A percentile compares a stretch with the other conserved stretches of the same genome.
phyloP scores from a whole-genome alignment of 2,329 filamentous ascomycete genomes.

The Beauveria brongniartii region DNA sequence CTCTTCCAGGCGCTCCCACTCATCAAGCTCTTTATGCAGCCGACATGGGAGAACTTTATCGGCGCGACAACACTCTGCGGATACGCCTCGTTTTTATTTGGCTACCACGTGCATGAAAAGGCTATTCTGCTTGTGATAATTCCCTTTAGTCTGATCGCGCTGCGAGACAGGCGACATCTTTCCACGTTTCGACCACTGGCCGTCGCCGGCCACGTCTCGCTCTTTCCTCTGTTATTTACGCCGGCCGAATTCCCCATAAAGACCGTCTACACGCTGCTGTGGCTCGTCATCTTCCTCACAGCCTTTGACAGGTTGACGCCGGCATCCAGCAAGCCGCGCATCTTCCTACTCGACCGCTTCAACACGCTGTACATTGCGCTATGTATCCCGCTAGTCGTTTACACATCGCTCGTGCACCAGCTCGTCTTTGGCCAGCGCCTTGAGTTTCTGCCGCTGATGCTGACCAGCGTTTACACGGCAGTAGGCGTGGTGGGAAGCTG shows the following conservation, averaged over 20 bases:
- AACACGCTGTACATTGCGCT: conserved; percentile 82
- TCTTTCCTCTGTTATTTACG: conserved; percentile 91
- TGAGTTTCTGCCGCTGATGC: conserved; percentile 94
- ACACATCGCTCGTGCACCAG: conserved; percentile 77
- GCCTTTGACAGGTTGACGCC: conserved; percentile 83
- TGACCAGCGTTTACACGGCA: conserved; percentile 89
- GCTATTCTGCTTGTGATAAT: conserved; percentile 90
- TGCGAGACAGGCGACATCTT: conserved; percentile 83
- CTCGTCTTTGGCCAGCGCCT: conserved; percentile 74
- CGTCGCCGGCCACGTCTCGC: conserved; percentile 87
- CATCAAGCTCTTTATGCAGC: conserved; percentile 69
- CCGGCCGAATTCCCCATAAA: conserved; percentile 90
- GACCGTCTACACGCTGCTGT: conserved; percentile 84
- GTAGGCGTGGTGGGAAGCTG: conserved; percentile 94
- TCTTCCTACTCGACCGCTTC: conserved; percentile 88
- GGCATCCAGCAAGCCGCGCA: conserved; percentile 66
- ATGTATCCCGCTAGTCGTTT: conserved; percentile 80
- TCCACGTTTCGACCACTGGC: conserved; percentile 87
- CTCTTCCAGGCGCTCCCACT: conserved; percentile 74
- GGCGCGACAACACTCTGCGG: conserved; percentile 86
- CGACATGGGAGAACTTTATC: conserved; percentile 83
- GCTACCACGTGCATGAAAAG: conserved; percentile 98
- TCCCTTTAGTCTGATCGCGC: conserved; percentile 85
- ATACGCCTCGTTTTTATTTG: conserved; percentile 93
- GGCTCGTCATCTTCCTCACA: conserved; percentile 79